Evolutionary conservation across 805 yeast species (phyloP), one percentile per base, ranked within the genome.

Genomic region (Ogataea angusta): DNA sequence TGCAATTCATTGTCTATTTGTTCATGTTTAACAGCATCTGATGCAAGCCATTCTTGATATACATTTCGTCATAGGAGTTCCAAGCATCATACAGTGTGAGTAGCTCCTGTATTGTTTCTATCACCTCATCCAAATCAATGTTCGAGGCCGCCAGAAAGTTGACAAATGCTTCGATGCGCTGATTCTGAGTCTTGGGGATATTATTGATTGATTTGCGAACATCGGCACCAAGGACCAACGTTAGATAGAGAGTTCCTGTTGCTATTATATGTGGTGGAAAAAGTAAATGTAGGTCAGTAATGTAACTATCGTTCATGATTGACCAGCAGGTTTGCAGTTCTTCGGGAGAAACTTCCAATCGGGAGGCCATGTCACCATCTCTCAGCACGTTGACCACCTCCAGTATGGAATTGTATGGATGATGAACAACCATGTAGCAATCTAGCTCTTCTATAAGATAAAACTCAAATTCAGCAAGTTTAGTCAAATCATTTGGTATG

Each of bases 401-500:
- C 19, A 75, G 59, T 45, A 85, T 62, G 2, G 87, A 72, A 45
- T 73, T 68, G 59, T 85, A 85, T 0, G 93, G 93, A 56, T 84
- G 93, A 56, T 84, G 86, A 2, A 84, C 70, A n/a, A 83, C 69
- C 46, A 85, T 54, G 54, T 71, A 82, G 63, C 84, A 71, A 55
- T 84, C 78, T 64, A 93, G 70, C 60, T 90, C 98, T 54, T 89
- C 97, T 14, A 93, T 81, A 31, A 93, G 62, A 57, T 91, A 93
- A 59, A 93, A 93, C 63, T 93, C 99, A 64, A 95, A 86, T 59
- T 93, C 98, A 0, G 98, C 97, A 12, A 93, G 70, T 55, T 86
- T 87, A 21, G 95, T 83, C 13, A 89, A 78, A 59, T 91, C 98
- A 43, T 85, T 88, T 0, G 97, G 95, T 26, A 91, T 82, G 54